Conservation (phyloP, 1,284 basidiomycete genomes). For the Cutaneotrichosporon sp. region DNA sequence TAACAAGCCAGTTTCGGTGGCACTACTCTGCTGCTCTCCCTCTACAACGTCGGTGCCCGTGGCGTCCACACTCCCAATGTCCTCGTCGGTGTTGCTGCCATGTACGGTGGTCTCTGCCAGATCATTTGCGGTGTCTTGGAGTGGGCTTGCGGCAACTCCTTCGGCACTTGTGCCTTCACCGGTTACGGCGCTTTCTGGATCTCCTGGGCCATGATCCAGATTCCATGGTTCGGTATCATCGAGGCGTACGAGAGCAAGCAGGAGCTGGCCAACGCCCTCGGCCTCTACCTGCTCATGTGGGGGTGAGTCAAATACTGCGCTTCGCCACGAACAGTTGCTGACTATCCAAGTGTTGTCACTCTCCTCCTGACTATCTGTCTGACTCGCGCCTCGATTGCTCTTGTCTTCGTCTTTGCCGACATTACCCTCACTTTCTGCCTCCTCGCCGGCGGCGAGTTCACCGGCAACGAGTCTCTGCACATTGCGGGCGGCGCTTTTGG, state of each 20-base stretch:
- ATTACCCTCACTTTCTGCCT: constrained; percentile 56
- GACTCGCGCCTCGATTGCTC: constrained; percentile 10
- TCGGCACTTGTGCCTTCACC: constrained; percentile 63
- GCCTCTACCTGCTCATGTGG: constrained; percentile 49
- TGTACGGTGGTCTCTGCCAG: constrained; percentile 71
- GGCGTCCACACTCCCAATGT: constrained; percentile 58
- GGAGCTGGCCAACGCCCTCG: constrained; percentile 52
- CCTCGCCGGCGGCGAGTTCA: constrained; percentile 42
- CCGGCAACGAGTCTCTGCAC: constrained; percentile 26
- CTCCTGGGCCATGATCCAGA: constrained; percentile 33
- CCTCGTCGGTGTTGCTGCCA: constrained; percentile 72
- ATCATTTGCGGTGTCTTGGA: constrained; percentile 55
- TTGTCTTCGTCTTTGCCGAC: constrained; percentile 59
- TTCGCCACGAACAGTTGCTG: not conserved
- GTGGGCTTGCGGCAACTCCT: constrained; percentile 65
- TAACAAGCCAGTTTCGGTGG: constrained; percentile 45
- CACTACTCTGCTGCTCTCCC: constrained; percentile 54
- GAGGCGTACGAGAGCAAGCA: constrained; percentile 36
- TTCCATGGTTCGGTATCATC: constrained; percentile 52
- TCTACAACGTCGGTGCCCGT: constrained; percentile 46
- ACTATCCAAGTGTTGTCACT: constrained; percentile 17
- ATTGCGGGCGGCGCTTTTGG: constrained; percentile 72
- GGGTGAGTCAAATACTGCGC: constrained; percentile 7
- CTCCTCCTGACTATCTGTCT: constrained; percentile 5
- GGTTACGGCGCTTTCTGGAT: constrained; percentile 67